A percentile compares a stretch with the other conserved stretches of the same genome.
These are phyloP conservation scores for Panaeolus cyanescens DNA, from an alignment of 768 basidiomycete genomes.

Conservation along the genomic window DNA sequence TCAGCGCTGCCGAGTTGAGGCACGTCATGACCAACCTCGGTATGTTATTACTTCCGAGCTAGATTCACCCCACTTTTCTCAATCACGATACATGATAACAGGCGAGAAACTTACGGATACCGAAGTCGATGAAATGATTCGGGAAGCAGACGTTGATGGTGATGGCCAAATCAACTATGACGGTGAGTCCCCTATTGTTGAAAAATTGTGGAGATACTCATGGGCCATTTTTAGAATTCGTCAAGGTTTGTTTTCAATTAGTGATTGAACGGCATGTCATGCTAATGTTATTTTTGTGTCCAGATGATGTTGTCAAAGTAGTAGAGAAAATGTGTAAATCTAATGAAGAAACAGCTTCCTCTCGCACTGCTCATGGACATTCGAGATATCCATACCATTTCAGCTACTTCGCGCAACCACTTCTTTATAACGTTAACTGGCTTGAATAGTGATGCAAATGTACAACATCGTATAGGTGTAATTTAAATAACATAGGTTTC, in stretches of 20 bases:
- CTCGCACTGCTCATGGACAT: background rate
- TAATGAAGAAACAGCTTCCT: background rate
- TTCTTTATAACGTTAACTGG: background rate
- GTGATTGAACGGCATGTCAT: background rate
- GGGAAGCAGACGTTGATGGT: slow-evolving; percentile 93
- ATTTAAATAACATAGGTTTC: background rate
- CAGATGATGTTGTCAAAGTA: slow-evolving; percentile 31
- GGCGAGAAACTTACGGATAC: slow-evolving; percentile 86
- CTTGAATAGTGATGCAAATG: too few species aligned
- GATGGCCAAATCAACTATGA: slow-evolving; percentile 94
- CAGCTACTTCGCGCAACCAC: background rate
- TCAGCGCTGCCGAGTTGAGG: slow-evolving; percentile 86
- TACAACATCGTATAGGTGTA: background rate
- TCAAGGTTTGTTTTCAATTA: slow-evolving; percentile 23
- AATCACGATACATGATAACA: slow-evolving; percentile 17
- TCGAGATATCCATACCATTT: background rate
- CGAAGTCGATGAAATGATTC: slow-evolving; percentile 96
- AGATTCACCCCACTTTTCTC: background rate
- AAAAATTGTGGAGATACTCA: background rate
- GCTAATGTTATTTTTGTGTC: background rate
- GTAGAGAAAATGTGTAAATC: background rate
- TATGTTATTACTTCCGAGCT: slow-evolving; percentile 31
- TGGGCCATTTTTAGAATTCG: slow-evolving; percentile 22
- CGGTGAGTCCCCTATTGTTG: slow-evolving; percentile 39
- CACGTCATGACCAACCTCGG: slow-evolving; percentile 95